Base-by-base conservation (phyloP, 2,329 filamentous ascomycete species). In the Ascosphaera aggregata region DNA sequence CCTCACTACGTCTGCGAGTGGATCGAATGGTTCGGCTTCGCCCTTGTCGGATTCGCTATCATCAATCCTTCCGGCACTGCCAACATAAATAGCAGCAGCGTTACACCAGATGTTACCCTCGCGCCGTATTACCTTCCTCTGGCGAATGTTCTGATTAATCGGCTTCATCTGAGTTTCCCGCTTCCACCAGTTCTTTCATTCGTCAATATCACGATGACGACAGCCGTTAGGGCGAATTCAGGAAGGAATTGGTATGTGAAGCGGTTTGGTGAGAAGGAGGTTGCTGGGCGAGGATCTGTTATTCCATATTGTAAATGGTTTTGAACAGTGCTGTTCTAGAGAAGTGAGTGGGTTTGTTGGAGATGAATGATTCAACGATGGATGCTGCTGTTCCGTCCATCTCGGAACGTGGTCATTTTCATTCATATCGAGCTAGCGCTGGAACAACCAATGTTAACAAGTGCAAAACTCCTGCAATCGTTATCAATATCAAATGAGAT, bases 1-100 rank as follows among this genome's bases (percentile, higher is more conserved):
- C 84, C 89, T 46, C 89, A 98, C 55, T 98, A 94, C 56, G 65
- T 92, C n/a, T 79, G 76, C 52, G 89, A 98, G 61, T 98, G 89
- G 89, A 55, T 93, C 39, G 89, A 98, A 64, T 98, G 89, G 89
- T 56, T 69, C 2, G 89, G 89, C 0, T 98, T 84, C 55, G 84
- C 76, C 64, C 69, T 93, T 19, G 51, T 58, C 9, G 61, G 57
- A 8, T 54, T 54, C 1, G 48, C 54, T 0, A 51, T 61, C 11
- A 43, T 27, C 22, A 27, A 27, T 27, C 22, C 22, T 5, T 5
- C 11, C 22, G 11, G 22, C n/a, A n/a, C n/a, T n/a, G n/a, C n/a
- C n/a, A n/a, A n/a, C n/a, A n/a, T n/a, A n/a, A n/a, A n/a, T n/a
- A 36, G 22, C 18, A 9, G 27, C 39, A 19, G 16, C 34, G n/a